Evolutionary conservation across 192 early-diverging fungal genomes (phyloP).

Genomic region (Coemansia sp.): DNA sequence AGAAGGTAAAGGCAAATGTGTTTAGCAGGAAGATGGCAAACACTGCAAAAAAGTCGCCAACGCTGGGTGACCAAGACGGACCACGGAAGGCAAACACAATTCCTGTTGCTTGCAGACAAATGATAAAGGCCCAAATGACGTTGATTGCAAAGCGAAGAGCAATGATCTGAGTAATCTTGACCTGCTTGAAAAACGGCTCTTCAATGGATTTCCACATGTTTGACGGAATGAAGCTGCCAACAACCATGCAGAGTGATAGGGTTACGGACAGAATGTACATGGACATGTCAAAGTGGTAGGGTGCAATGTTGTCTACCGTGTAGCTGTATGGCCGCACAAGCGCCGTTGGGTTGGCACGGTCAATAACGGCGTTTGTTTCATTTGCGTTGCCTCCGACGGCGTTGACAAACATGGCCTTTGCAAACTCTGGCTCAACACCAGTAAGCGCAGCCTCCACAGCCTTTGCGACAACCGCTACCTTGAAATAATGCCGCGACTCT

Average conservation of each 20-base stretch:
- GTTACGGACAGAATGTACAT: slow-evolving; percentile 50
- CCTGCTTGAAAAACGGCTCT: slow-evolving; percentile 49
- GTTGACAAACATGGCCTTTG: slow-evolving; percentile 22
- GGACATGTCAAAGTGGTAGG: slow-evolving; percentile 48
- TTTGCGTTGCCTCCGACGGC: slow-evolving; percentile 1
- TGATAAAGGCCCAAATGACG: slow-evolving; percentile 30
- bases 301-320: slow-evolving; percentile 45
- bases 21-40: slow-evolving; percentile 44
- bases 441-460: slow-evolving; percentile 16
- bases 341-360: slow-evolving; percentile 31
- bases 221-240: slow-evolving; percentile 50
- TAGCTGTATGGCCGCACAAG: slow-evolving; percentile 43
- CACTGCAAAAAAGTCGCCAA: slow-evolving; percentile 40
- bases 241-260: slow-evolving; percentile 48
- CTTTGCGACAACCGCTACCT: slow-evolving; percentile 19
- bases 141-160: slow-evolving; percentile 33
- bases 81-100: slow-evolving; percentile 46
- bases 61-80: slow-evolving; percentile 37
- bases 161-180: slow-evolving; percentile 31
- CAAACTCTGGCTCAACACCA: slow-evolving; percentile 27
- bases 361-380: slow-evolving; percentile 10
- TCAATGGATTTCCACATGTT: slow-evolving; percentile 57
- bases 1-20: slow-evolving; percentile 47
- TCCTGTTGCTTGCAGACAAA: slow-evolving; percentile 34
- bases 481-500: slow-evolving; percentile 52